A percentile compares a stretch with the other conserved stretches of the same genome.
These are phyloP conservation scores for Limonium bicolor DNA, from an alignment of 148 eudicot genomes.

Conservation along the genomic window DNA sequence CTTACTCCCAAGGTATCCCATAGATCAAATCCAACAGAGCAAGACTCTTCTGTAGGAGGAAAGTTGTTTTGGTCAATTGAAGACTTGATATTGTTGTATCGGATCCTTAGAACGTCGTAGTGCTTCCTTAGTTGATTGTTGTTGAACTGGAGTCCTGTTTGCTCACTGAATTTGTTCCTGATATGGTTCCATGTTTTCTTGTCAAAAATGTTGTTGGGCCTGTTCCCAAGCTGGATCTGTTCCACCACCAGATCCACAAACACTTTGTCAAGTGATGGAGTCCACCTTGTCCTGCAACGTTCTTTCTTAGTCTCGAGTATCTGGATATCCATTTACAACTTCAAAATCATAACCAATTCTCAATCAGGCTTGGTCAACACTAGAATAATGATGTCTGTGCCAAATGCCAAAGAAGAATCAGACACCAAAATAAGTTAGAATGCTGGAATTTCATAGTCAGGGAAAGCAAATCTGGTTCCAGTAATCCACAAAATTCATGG, in stretches of 20 bases:
- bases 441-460: too few species aligned
- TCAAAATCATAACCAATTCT: too few species aligned
- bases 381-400: too few species aligned
- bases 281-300: slow-evolving; percentile 74
- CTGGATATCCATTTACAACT: slow-evolving; percentile 46
- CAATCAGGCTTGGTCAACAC: too few species aligned
- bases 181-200: slow-evolving; percentile 69
- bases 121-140: slow-evolving; percentile 79
- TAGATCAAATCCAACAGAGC: slow-evolving; percentile 43
- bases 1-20: slow-evolving; percentile 70
- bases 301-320: slow-evolving; percentile 41
- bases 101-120: slow-evolving; percentile 60
- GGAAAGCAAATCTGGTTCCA: too few species aligned
- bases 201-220: slow-evolving; percentile 60
- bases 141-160: slow-evolving; percentile 49
- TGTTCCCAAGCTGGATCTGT: slow-evolving; percentile 59
- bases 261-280: slow-evolving; percentile 59
- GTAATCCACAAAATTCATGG: too few species aligned
- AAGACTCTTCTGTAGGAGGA: slow-evolving; percentile 39
- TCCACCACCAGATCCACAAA: slow-evolving; percentile 72
- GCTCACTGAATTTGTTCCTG: slow-evolving; percentile 51
- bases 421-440: too few species aligned
- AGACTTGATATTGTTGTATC: slow-evolving; percentile 54
- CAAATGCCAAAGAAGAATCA: too few species aligned
- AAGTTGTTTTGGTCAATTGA: slow-evolving; percentile 33